A percentile compares a stretch with the other conserved stretches of the same genome.
Conservation (phyloP, 192 early-diverging fungal genomes). For the Entomortierella parvispora region DNA sequence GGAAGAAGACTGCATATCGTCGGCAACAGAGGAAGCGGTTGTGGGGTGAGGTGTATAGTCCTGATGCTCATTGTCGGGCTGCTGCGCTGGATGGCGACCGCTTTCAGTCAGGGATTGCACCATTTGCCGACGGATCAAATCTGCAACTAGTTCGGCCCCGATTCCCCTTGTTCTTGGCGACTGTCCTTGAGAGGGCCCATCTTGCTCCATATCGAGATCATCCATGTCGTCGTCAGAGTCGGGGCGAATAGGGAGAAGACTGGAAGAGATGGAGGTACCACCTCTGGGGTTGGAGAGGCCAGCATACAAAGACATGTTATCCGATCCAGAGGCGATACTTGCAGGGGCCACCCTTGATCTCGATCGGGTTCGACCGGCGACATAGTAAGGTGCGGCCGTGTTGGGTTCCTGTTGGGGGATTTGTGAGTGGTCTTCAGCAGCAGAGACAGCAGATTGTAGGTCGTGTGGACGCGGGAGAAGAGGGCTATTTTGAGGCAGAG, state of each 20-base stretch:
- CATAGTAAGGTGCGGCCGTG: constrained; percentile 1
- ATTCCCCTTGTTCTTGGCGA: neutral
- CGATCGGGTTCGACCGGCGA: neutral
- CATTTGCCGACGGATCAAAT: constrained; percentile 23
- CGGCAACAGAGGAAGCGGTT: neutral
- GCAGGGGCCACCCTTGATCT: constrained; percentile 7
- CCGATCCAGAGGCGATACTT: neutral
- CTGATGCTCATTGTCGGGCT: too few species aligned
- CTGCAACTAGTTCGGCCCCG: constrained; percentile 15
- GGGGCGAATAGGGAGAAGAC: constrained; percentile 29
- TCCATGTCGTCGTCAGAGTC: constrained; percentile 34
- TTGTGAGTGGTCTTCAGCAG: neutral
- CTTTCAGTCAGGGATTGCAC: constrained; percentile 13
- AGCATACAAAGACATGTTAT: constrained; percentile 4
- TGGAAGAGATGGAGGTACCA: constrained; percentile 41
- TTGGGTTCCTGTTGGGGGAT: neutral
- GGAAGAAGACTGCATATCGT: neutral
- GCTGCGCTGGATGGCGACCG: neutral
- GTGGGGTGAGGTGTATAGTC: neutral
- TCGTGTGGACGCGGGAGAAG: neutral
- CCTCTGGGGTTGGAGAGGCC: constrained; percentile 29
- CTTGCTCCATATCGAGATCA: constrained; percentile 8
- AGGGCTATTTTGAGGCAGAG: constrained; percentile 5
- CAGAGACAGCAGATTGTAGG: neutral
- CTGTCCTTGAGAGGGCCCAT: neutral